phyloP scores from a whole-genome alignment of 2,329 filamentous ascomycete genomes.

The Colletotrichum sp. region DNA sequence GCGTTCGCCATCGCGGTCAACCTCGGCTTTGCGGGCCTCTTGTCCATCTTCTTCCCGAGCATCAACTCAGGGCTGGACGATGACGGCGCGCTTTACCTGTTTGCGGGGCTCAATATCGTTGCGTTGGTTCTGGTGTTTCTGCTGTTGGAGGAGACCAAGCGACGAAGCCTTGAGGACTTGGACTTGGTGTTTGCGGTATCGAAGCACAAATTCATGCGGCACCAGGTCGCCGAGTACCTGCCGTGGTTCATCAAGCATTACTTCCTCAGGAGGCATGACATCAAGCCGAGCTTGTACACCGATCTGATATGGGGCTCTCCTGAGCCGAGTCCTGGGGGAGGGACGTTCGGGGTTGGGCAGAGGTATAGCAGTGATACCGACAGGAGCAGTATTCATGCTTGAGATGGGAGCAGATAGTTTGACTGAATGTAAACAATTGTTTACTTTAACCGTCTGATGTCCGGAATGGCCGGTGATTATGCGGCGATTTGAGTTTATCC shows the following conservation, averaged over 20 bases:
- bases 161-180: conserved; percentile 43
- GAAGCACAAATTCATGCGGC: conserved; percentile 42
- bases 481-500: background rate
- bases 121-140: conserved; percentile 52
- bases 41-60: conserved; percentile 47
- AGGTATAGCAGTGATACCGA: background rate
- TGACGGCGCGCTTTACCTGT: conserved; percentile 47
- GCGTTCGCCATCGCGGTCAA: conserved; percentile 54
- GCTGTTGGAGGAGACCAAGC: conserved; percentile 47
- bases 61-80: conserved; percentile 31
- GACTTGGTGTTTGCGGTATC: conserved; percentile 42
- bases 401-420: background rate
- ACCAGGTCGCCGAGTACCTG: conserved; percentile 37
- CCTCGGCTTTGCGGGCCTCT: conserved; percentile 49
- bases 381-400: conserved; percentile 1
- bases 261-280: conserved; percentile 23
- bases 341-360: background rate
- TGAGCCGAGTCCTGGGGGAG: background rate
- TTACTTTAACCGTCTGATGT: background rate
- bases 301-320: conserved; percentile 34
- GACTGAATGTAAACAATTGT: background rate
- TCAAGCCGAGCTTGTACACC: conserved; percentile 36
- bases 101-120: conserved; percentile 50
- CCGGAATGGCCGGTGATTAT: background rate
- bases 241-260: conserved; percentile 38